phyloP scores from a whole-genome alignment of 2,329 filamentous ascomycete genomes.

The Alternaria longipes region DNA sequence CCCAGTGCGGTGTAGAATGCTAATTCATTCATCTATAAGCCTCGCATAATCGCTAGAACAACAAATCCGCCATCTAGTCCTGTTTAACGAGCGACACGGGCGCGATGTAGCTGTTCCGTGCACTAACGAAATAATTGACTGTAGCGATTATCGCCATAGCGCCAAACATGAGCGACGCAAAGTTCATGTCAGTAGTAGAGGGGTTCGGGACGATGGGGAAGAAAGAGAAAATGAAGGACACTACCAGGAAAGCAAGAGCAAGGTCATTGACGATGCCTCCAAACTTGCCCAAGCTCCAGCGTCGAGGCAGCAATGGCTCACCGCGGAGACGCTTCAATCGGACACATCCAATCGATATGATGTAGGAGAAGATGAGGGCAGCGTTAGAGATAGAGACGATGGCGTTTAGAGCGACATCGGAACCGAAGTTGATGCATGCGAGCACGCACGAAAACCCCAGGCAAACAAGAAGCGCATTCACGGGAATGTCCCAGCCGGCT shows the following conservation, averaged over 20 bases:
- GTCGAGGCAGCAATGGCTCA: conserved; percentile 34
- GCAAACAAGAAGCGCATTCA: conserved; percentile 43
- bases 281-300: conserved; percentile 51
- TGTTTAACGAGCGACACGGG: conserved; percentile 25
- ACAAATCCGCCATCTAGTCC: conserved; percentile 1
- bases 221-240: conserved; percentile 54
- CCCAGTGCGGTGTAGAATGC: neutral
- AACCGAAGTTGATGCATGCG: conserved; percentile 56
- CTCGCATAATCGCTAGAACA: neutral
- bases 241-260: conserved; percentile 46
- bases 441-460: conserved; percentile 49
- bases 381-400: conserved; percentile 48
- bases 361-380: conserved; percentile 46
- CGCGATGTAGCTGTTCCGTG: conserved; percentile 23
- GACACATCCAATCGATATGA: conserved; percentile 45
- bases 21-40: neutral
- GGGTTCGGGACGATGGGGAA: conserved; percentile 48
- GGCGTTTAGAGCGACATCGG: conserved; percentile 52
- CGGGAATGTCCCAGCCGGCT: conserved; percentile 40
- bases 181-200: conserved; percentile 55
- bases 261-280: conserved; percentile 51
- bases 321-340: conserved; percentile 35
- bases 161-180: conserved; percentile 56
- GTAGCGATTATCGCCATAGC: conserved; percentile 23
- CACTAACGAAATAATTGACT: conserved; percentile 24